These are phyloP conservation scores for Oryza glumipatula DNA, from an alignment of 176 grass and related monocot genomes.

Conservation along the genomic window DNA sequence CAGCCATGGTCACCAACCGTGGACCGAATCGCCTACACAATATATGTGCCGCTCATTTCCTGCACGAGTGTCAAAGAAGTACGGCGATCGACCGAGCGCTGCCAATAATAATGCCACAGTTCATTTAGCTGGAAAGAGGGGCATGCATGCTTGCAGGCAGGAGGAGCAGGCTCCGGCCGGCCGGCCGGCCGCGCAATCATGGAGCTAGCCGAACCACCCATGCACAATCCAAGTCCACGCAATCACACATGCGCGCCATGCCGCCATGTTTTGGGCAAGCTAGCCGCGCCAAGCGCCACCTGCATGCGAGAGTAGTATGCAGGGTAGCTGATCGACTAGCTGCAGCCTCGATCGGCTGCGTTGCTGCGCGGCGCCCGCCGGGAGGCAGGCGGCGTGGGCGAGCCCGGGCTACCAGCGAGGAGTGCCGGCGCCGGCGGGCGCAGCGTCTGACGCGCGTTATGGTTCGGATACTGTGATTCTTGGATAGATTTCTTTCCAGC, in stretches of 20 bases:
- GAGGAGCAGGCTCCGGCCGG: neutral
- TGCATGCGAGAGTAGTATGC: too few species aligned
- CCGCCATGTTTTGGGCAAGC: neutral
- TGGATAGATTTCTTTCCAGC: neutral
- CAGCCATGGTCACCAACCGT: neutral
- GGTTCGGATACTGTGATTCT: neutral
- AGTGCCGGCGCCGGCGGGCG: constrained; percentile 1
- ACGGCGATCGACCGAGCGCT: neutral
- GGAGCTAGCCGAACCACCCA: neutral
- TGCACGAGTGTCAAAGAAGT: neutral
- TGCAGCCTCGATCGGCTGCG: neutral
- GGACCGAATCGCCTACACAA: neutral
- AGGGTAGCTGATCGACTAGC: neutral
- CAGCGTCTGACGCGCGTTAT: constrained; percentile 12
- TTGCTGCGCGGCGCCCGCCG: neutral
- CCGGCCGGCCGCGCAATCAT: neutral
- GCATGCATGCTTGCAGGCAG: neutral
- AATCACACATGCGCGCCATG: constrained; percentile 16
- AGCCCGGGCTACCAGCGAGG: neutral
- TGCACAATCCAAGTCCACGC: constrained; percentile 13
- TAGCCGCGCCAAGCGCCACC: neutral
- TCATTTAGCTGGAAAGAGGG: neutral
- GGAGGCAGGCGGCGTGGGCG: neutral
- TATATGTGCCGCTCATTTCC: neutral
- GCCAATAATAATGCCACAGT: too few species aligned